These are phyloP conservation scores for Aspergillus ellipticus DNA, from an alignment of 495 filamentous ascomycete genomes.

Conservation along the genomic window DNA sequence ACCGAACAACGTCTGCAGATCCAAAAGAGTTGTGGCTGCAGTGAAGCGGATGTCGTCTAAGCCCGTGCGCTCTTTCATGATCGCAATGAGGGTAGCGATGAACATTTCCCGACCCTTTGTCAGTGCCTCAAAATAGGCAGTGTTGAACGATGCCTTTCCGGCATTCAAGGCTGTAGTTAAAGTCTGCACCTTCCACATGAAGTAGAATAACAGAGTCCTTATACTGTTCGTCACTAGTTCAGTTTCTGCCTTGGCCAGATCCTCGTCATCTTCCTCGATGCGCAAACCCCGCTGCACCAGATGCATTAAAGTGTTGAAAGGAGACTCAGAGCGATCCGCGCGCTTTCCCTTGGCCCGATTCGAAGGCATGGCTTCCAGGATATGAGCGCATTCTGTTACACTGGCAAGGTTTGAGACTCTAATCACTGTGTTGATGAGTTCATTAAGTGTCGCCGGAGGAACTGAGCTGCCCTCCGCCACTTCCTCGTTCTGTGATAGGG, in stretches of 20 bases:
- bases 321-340: constrained; percentile 39
- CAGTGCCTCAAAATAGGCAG: constrained; percentile 43
- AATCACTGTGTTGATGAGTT: constrained; percentile 73
- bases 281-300: constrained; percentile 63
- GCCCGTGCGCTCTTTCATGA: constrained; percentile 53
- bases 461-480: constrained; percentile 60
- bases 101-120: constrained; percentile 50
- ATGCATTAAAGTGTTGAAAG: constrained; percentile 66
- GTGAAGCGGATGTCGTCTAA: constrained; percentile 73
- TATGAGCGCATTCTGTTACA: constrained; percentile 69
- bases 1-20: constrained; percentile 75
- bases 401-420: constrained; percentile 80
- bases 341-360: constrained; percentile 46
- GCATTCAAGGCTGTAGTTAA: constrained; percentile 34
- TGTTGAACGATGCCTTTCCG: constrained; percentile 48
- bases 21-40: constrained; percentile 72
- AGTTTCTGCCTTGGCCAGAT: constrained; percentile 65
- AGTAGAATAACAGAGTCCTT: constrained; percentile 75
- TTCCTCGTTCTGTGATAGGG: constrained; percentile 64
- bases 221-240: constrained; percentile 70
- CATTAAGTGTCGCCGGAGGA: constrained; percentile 55
- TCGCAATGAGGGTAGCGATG: constrained; percentile 56
- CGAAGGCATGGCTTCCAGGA: constrained; percentile 59
- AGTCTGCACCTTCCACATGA: constrained; percentile 83
- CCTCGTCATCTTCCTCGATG: constrained; percentile 55